These are phyloP conservation scores for Cladosporium sp. DNA, from an alignment of 2,329 filamentous ascomycete species.

Conservation along the genomic window DNA sequence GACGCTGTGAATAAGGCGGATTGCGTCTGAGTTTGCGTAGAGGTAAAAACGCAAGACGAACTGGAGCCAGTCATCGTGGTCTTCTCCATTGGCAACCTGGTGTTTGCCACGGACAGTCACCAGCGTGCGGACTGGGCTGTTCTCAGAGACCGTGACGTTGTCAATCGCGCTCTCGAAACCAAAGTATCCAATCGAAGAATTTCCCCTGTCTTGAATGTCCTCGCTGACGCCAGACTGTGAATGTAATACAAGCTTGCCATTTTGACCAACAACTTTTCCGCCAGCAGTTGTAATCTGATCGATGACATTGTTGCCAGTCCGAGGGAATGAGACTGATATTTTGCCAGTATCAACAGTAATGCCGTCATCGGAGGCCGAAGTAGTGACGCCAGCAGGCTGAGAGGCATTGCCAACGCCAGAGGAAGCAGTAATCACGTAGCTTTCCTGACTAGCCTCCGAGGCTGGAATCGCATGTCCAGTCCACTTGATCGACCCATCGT, in stretches of 20 bases:
- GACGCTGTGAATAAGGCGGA: conserved; percentile 52
- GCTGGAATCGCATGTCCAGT: conserved; percentile 51
- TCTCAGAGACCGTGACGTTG: conserved; percentile 44
- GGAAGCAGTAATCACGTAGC: conserved; percentile 40
- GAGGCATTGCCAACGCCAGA: conserved; percentile 10
- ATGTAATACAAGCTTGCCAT: conserved; percentile 44
- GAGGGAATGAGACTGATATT: conserved; percentile 30
- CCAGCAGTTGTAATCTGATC: conserved; percentile 24
- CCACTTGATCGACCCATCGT: conserved; percentile 57
- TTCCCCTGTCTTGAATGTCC: conserved; percentile 32
- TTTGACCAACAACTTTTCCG: conserved; percentile 37
- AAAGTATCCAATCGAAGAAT: conserved; percentile 35
- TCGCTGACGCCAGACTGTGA: conserved; percentile 45
- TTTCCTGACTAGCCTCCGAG: conserved; percentile 34
- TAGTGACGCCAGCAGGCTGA: conserved; percentile 21
- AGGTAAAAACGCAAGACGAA: conserved; percentile 54
- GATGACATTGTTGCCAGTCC: conserved; percentile 27
- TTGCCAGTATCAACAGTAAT: conserved; percentile 30
- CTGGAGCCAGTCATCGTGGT: conserved; percentile 47
- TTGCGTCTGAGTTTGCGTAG: conserved; percentile 50
- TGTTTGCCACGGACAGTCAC: conserved; percentile 42
- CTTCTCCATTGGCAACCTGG: conserved; percentile 24
- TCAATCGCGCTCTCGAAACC: conserved; percentile 48
- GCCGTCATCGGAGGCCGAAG: conserved; percentile 21
- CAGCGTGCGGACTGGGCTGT: conserved; percentile 39